phyloP scores from a whole-genome alignment of 305 asterid genomes.

The Petunia hybrid region DNA sequence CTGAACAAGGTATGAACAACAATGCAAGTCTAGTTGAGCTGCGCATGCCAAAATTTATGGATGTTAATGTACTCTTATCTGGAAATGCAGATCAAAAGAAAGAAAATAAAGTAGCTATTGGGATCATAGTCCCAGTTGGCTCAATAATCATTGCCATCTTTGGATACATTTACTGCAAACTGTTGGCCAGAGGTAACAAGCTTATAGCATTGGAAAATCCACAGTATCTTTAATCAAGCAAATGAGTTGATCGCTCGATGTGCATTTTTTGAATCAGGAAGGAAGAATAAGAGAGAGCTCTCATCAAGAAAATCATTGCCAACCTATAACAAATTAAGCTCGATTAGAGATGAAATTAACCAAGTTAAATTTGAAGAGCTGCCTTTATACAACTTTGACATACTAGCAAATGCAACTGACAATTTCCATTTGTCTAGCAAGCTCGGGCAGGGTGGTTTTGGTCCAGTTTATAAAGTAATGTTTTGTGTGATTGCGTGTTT shows the following conservation, averaged over 20 bases:
- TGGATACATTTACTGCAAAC: conserved; percentile 48
- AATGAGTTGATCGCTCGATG: background rate
- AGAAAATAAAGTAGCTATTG: conserved; percentile 40
- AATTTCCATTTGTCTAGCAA: conserved; percentile 48
- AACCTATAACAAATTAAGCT: conserved; percentile 26
- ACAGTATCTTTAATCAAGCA: background rate
- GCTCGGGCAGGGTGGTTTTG: conserved; percentile 81
- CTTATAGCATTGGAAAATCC: background rate
- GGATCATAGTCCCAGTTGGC: conserved; percentile 46
- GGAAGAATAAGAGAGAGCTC: conserved; percentile 11
- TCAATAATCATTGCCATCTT: conserved; percentile 37
- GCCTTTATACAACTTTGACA: conserved; percentile 51
- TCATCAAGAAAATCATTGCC: background rate
- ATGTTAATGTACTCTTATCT: background rate
- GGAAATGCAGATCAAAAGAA: conserved; percentile 44
- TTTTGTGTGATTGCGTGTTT: background rate
- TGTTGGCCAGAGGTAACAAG: conserved; percentile 40
- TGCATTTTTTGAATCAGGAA: conserved; percentile 34
- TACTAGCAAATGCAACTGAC: conserved; percentile 56
- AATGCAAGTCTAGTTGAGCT: background rate
- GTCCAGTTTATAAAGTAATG: conserved; percentile 68
- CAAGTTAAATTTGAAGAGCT: conserved; percentile 55
- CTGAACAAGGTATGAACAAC: conserved; percentile 50
- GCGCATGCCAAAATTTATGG: background rate
- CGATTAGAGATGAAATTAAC: conserved; percentile 41